phyloP scores from a whole-genome alignment of 1,284 basidiomycete species.

The Trametes sp. region DNA sequence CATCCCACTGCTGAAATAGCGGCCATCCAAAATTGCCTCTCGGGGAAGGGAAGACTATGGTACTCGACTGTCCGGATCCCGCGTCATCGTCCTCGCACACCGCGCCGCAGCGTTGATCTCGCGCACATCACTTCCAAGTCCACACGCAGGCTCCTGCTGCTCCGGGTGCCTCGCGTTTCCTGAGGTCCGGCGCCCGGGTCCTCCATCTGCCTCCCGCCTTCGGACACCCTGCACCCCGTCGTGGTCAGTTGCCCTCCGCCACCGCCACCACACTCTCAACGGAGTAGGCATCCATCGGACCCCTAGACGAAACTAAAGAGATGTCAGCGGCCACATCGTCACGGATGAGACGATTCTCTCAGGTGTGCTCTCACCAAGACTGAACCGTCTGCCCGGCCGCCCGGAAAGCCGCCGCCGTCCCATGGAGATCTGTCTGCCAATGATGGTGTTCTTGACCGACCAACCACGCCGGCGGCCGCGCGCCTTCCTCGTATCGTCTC shows the following conservation, averaged over 20 bases:
- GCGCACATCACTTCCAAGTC: no score
- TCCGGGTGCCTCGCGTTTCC: no score
- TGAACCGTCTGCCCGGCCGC: no score
- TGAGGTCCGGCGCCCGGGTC: background rate
- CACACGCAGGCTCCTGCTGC: no score
- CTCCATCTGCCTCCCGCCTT: background rate
- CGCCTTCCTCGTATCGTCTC: no score
- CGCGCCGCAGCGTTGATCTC: background rate
- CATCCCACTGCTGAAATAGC: slow-evolving; percentile 16
- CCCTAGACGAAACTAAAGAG: background rate
- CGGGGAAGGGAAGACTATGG: slow-evolving; percentile 1
- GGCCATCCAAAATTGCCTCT: background rate
- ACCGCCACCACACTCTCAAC: background rate
- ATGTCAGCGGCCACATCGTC: no score
- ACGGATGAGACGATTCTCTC: no score
- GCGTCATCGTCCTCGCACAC: background rate
- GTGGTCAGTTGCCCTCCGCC: background rate
- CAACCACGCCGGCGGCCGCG: no score
- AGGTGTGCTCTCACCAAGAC: no score
- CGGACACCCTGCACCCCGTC: background rate
- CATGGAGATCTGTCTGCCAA: no score
- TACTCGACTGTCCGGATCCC: slow-evolving; percentile 3
- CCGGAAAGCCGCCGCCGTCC: no score
- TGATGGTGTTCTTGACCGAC: no score
- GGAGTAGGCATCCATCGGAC: background rate